Evolutionary conservation across 2,329 filamentous ascomycete species (phyloP).

Genomic region (Akanthomyces lecanii): DNA sequence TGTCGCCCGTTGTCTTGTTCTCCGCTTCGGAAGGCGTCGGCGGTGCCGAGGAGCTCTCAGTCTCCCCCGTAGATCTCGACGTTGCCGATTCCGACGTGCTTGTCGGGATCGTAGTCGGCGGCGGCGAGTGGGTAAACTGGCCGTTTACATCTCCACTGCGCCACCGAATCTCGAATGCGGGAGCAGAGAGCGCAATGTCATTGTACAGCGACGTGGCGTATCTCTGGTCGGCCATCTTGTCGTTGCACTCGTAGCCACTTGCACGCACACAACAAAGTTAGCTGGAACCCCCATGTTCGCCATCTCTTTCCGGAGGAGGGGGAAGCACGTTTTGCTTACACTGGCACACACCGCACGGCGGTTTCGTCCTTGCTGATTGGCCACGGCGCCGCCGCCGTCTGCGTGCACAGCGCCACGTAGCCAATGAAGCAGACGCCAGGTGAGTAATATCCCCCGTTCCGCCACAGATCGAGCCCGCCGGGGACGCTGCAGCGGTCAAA

Average conservation of each 20-base stretch:
- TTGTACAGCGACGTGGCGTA: constrained; percentile 23
- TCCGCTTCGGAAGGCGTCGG: background rate
- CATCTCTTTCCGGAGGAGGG: background rate
- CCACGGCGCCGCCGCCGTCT: constrained; percentile 21
- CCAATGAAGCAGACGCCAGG: constrained; percentile 29
- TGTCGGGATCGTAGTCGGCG: background rate
- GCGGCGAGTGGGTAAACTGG: background rate
- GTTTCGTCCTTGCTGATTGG: constrained; percentile 25
- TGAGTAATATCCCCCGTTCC: constrained; percentile 27
- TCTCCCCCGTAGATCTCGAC: background rate
- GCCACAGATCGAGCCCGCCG: constrained; percentile 24
- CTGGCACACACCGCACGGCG: constrained; percentile 26
- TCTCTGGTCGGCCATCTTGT: constrained; percentile 20
- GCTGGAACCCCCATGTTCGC: background rate
- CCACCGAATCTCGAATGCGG: constrained; percentile 30
- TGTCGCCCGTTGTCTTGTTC: background rate
- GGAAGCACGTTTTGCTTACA: constrained; percentile 18
- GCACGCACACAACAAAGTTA: background rate
- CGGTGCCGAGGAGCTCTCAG: background rate
- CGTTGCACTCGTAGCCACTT: constrained; percentile 24
- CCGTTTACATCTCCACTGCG: constrained; percentile 20
- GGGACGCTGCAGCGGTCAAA: constrained; percentile 24
- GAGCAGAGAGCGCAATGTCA: constrained; percentile 24
- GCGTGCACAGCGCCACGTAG: constrained; percentile 26
- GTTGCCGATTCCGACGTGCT: background rate